phyloP scores from a whole-genome alignment of 208 protist genomes.

The Acanthamoeba quina region DNA sequence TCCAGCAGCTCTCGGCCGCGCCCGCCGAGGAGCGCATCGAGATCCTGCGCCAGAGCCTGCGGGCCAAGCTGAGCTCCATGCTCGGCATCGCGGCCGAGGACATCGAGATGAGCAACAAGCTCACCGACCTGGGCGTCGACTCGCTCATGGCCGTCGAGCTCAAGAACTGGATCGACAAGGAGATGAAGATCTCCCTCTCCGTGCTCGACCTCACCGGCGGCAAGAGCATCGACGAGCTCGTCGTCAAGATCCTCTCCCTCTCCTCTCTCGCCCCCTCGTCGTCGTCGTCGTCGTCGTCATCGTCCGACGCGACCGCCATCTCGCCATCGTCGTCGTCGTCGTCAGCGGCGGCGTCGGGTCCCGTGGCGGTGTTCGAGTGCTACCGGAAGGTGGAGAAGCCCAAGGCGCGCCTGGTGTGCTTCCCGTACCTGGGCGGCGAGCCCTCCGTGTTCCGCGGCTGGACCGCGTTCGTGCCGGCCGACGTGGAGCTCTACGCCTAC shows the following conservation, averaged over 20 bases:
- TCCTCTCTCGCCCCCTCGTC: not conserved
- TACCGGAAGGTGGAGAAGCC: slow-evolving; percentile 5
- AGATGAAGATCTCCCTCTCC: slow-evolving; percentile 68
- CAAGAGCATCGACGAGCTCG: slow-evolving; percentile 70
- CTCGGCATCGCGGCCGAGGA: slow-evolving; percentile 68
- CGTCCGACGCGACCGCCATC: not conserved
- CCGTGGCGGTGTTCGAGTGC: slow-evolving; percentile 3
- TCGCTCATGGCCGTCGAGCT: slow-evolving; percentile 78
- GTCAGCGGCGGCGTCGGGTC: not conserved
- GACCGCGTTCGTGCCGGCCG: not conserved
- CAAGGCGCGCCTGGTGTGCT: slow-evolving; percentile 21
- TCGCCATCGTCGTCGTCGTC: not conserved
- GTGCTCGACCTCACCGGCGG: slow-evolving; percentile 75
- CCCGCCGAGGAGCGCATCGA: not conserved
- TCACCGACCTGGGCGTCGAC: slow-evolving; percentile 76
- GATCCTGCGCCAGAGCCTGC: slow-evolving; percentile 46
- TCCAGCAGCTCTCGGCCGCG: slow-evolving; percentile 39
- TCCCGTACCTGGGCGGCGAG: slow-evolving; percentile 43
- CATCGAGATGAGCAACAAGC: slow-evolving; percentile 33
- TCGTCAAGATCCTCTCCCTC: slow-evolving; percentile 38
- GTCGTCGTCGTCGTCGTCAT: not conserved
- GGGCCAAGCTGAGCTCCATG: slow-evolving; percentile 69
- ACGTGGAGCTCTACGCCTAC: slow-evolving; percentile 35
- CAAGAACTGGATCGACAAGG: slow-evolving; percentile 71
- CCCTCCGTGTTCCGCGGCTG: slow-evolving; percentile 9